Evolutionary conservation across 2,329 filamentous ascomycete species (phyloP).

Genomic region (Aspergillus fischeri): DNA sequence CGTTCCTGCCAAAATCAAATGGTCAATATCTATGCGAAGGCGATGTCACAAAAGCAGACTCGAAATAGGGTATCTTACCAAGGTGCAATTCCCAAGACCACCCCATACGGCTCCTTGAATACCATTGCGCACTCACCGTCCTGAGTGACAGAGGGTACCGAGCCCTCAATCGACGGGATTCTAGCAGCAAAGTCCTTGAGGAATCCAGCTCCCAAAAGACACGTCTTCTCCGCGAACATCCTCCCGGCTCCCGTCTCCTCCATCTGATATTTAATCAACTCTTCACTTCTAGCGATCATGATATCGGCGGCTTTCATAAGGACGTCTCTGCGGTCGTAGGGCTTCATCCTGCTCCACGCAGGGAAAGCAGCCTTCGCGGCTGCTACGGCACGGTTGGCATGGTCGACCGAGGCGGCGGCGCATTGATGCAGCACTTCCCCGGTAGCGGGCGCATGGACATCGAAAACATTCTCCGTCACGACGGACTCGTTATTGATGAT

Average conservation of each 20-base stretch:
- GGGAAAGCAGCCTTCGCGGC: constrained; percentile 66
- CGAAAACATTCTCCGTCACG: constrained; percentile 37
- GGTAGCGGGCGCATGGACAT: constrained; percentile 54
- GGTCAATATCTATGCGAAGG: not conserved
- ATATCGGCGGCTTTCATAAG: constrained; percentile 45
- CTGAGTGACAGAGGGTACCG: constrained; percentile 45
- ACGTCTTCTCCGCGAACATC: constrained; percentile 35
- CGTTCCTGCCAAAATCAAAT: constrained; percentile 42
- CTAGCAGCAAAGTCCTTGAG: constrained; percentile 52
- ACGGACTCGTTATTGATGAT: constrained; percentile 43
- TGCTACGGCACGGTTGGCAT: constrained; percentile 53
- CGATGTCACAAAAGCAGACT: not conserved
- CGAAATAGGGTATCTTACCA: constrained; percentile 54
- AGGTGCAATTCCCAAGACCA: constrained; percentile 73
- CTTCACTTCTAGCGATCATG: constrained; percentile 53
- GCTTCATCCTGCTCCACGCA: constrained; percentile 63
- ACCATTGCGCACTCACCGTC: constrained; percentile 60
- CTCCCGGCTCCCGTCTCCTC: constrained; percentile 52
- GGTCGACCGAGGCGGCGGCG: constrained; percentile 53
- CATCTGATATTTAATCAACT: constrained; percentile 58
- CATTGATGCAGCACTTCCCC: constrained; percentile 52
- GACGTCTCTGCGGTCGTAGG: constrained; percentile 61
- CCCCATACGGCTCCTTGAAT: constrained; percentile 71
- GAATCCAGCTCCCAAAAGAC: constrained; percentile 29
- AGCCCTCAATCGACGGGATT: constrained; percentile 46